A percentile compares a stretch with the other conserved stretches of the same genome.
Conservation (phyloP, 75 land plant genomes). For the Cryptomeria japonica region DNA sequence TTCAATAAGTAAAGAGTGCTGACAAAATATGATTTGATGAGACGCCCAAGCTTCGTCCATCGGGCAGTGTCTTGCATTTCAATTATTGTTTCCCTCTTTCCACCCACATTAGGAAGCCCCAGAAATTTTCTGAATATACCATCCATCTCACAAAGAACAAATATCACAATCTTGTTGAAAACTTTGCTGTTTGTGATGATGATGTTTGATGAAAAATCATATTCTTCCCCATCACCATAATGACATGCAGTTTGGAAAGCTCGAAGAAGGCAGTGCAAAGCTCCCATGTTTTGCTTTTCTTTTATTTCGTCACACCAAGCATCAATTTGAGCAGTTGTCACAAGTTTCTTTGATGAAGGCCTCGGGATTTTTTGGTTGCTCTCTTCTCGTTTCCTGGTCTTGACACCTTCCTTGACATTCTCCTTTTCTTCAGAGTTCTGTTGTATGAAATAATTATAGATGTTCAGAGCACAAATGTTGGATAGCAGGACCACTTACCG, state of each 20-base stretch:
- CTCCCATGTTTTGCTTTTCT: constrained; percentile 52
- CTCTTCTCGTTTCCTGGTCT: constrained; percentile 9
- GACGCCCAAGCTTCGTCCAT: constrained; percentile 65
- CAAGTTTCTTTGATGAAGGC: constrained; percentile 19
- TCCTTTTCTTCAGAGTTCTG: constrained; percentile 54
- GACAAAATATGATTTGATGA: constrained; percentile 78
- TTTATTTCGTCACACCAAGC: constrained; percentile 58
- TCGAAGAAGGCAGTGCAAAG: constrained; percentile 63
- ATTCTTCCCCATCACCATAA: constrained; percentile 48
- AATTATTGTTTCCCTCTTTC: constrained; percentile 32
- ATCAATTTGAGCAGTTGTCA: constrained; percentile 53
- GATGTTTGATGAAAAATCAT: constrained; percentile 19
- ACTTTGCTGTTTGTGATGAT: constrained; percentile 51
- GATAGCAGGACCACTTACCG: background rate
- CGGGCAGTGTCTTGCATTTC: constrained; percentile 49
- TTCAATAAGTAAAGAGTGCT: constrained; percentile 69
- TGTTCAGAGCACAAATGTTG: background rate
- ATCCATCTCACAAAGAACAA: constrained; percentile 71
- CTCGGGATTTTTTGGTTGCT: background rate
- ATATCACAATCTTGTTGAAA: constrained; percentile 66
- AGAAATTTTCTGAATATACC: constrained; percentile 53
- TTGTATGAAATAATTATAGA: background rate
- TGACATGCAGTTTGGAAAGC: constrained; percentile 82
- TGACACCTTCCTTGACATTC: constrained; percentile 14
- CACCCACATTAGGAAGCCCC: constrained; percentile 41